Evolutionary conservation across 352 stramenopile genomes (phyloP).

Genomic region (Hyaloperonospora arabidopsidis): DNA sequence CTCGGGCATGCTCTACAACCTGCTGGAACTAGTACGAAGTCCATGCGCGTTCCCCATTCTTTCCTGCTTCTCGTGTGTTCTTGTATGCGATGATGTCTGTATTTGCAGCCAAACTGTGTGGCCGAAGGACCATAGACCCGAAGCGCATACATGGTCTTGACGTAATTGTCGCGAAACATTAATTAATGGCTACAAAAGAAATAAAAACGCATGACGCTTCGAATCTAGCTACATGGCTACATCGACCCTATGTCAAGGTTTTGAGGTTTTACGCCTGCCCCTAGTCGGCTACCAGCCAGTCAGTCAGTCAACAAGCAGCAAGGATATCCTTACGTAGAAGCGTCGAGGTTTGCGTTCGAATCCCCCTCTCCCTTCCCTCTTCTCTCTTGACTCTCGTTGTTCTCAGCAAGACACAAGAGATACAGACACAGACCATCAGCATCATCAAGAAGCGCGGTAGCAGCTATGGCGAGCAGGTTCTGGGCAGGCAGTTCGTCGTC

Average conservation of each 20-base stretch:
- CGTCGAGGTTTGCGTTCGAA: no score
- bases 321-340: no score
- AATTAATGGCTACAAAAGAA: no score
- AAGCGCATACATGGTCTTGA: conserved; percentile 41
- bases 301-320: no score
- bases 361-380: no score
- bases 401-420: no score
- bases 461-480: conserved; percentile 73
- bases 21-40: conserved; percentile 55
- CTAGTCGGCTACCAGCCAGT: no score
- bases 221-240: no score
- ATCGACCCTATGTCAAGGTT: no score
- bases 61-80: conserved; percentile 80
- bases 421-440: conserved; percentile 19
- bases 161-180: no score
- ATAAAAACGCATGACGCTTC: no score
- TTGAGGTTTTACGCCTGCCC: no score
- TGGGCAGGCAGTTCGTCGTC: conserved; percentile 76
- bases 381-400: conserved; percentile 1
- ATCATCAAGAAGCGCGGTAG: conserved; percentile 12
- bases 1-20: conserved; percentile 65
- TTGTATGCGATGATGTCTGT: conserved; percentile 82
- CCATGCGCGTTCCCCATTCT: conserved; percentile 77
- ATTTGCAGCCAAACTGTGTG: conserved; percentile 84
- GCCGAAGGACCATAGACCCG: conserved; percentile 75